A percentile compares a stretch with the other conserved stretches of the same genome.
Conservation (phyloP, 805 yeast species). For the Candida arabinofermentans region DNA sequence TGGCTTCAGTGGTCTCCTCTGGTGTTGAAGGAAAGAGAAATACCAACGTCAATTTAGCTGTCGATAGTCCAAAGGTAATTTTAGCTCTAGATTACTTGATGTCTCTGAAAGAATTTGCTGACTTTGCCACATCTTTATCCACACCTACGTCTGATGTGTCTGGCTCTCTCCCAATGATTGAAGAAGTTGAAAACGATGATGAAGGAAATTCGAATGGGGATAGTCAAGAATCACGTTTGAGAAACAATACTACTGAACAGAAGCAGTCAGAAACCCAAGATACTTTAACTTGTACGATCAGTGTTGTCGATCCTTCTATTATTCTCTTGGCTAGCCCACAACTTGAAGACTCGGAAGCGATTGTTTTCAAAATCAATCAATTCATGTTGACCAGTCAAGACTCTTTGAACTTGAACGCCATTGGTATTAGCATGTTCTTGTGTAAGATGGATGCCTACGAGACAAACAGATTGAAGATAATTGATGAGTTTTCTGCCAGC, state of each 20-base stretch:
- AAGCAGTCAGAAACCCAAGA: conserved; percentile 10
- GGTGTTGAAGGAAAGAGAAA: conserved; percentile 36
- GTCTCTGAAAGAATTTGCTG: conserved; percentile 65
- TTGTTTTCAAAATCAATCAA: conserved; percentile 86
- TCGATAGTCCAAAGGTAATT: conserved; percentile 78
- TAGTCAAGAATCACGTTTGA: not conserved
- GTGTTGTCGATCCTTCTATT: conserved; percentile 72
- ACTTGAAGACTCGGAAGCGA: conserved; percentile 68
- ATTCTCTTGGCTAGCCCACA: conserved; percentile 79
- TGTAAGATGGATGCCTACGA: conserved; percentile 67
- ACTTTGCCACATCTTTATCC: conserved; percentile 30
- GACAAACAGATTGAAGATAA: conserved; percentile 60
- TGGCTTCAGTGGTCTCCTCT: conserved; percentile 46
- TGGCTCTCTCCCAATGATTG: not conserved
- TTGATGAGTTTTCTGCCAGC: conserved; percentile 86
- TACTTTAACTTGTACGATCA: conserved; percentile 51
- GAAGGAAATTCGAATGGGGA: conserved; percentile 4
- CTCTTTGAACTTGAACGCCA: conserved; percentile 60
- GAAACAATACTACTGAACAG: not conserved
- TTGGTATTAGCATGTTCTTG: conserved; percentile 83
- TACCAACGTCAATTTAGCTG: conserved; percentile 51
- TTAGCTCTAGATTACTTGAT: conserved; percentile 83
- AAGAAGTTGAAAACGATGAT: conserved; percentile 9
- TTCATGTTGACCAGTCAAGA: conserved; percentile 65
- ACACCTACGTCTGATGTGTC: not conserved